Evolutionary conservation across 2,329 filamentous ascomycete genomes (phyloP), one percentile per base, ranked within the genome.

Genomic region (Fusarium sublunatum): DNA sequence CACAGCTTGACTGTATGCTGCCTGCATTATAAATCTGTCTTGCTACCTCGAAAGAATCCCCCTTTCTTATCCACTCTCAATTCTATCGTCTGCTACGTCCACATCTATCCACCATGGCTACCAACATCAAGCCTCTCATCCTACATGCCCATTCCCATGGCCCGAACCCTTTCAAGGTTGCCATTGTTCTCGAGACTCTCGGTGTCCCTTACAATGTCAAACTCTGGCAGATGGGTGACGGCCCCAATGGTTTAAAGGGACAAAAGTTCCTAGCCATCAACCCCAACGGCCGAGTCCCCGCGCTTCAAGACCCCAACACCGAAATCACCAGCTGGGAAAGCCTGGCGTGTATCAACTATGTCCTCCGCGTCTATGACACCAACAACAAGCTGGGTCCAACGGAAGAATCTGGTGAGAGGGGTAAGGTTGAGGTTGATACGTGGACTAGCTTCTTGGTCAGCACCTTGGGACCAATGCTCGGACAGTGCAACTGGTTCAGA

Each of bases 221-320:
- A n/a, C 57, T 60, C 4, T 60, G 57, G 57, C 36, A 60, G 5
- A 58, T 60, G 0, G 42, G 58, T 1, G 44, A 61, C 4, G 32
- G 32, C 2, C 42, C 48, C 5, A 61, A 74, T 38, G 62, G 53
- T 2, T 54, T 72, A 25, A 53, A 70, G 5, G 61, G 66, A 3
- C 31, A 72, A 8, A 74, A 72, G 28, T 75, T 66, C 50, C 67
- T 60, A 2, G 40, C 56, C 19, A 43, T 75, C 51, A 75, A 75
- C 40, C 71, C 74, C 3, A 76, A 76, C 34, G 73, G 74, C 8
- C 72, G 73, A 2, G 49, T 73, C 2, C 73, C 73, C 0, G 66
- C 70, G 1, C 63, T 75, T 13, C 47, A 67, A 13, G 74, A 77
- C 25, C 74, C 74, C 3, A 76, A 75, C 58, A 72, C 65, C 1